Evolutionary conservation across 495 filamentous ascomycete species (phyloP), one percentile per base, ranked within the genome.

Genomic region (Letharia columbiana): DNA sequence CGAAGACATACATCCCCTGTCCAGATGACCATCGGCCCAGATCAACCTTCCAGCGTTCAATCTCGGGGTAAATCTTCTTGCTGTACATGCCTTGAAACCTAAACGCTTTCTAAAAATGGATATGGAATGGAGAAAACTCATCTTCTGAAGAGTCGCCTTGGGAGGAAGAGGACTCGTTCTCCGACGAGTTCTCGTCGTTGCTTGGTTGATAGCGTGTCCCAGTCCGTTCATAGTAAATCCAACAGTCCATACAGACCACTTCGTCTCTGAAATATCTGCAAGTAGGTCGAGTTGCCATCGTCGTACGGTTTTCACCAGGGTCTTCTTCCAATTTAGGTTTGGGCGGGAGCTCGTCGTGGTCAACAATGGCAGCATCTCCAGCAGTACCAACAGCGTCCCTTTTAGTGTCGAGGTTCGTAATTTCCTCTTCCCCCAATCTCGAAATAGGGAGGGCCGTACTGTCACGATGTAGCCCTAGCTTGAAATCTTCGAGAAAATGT

Each of bases 41-140:
- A 45, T 67, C 66, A 17, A 28, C 7, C 33, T 60, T 52, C 66
- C 66, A 67, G 39, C 50, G 62, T 13, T 64, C 61, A 13, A 63
- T 37, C 37, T 63, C 0, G 23, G 23, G 23, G 23, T 28, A 28
- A 28, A 1, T 28, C 23, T 28, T 28, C 23, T 28, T 28, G 23
- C 23, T 28, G 23, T 28, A 28, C 23, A 28, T 28, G 23, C 66
- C 18, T 17, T 39, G 33, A 54, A 67, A 3, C 61, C 66, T 28
- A 28, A 28, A 28, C 23, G 23, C 23, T 28, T 28, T 28, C 23
- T 1, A 28, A 1, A 23, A 31, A 9, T 54, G 50, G 23, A 54
- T 54, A 1, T 18, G 28, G 28, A 31, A 33, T 4, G 50, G 50
- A 31, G 45, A 49, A 20, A 7, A 49, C 45, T 10, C 45, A 23